Conservation (phyloP, 176 grass and related monocot species). For the Eragrostis curvula region DNA sequence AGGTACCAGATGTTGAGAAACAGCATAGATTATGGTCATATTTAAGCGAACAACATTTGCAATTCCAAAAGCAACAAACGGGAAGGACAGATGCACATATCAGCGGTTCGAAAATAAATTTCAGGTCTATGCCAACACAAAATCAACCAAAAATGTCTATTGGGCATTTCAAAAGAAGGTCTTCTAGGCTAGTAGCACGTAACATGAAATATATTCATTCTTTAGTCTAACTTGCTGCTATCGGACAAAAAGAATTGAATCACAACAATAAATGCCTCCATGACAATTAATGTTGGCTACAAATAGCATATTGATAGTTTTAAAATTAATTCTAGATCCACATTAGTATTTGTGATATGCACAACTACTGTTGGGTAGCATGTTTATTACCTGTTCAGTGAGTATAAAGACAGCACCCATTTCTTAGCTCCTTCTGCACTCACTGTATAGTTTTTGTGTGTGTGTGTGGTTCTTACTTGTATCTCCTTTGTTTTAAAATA, state of each 20-base stretch:
- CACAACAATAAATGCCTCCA: background rate
- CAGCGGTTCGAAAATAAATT: background rate
- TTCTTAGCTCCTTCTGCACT: too few species aligned
- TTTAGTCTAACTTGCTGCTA: too few species aligned
- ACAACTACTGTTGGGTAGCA: background rate
- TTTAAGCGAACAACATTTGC: background rate
- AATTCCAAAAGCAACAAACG: background rate
- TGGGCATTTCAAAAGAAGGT: too few species aligned
- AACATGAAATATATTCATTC: background rate
- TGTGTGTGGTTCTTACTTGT: too few species aligned
- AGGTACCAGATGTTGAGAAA: background rate
- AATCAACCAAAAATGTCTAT: background rate
- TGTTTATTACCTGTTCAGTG: background rate
- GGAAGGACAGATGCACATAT: background rate
- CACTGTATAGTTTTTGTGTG: too few species aligned
- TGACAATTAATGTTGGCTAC: too few species aligned
- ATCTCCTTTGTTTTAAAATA: too few species aligned
- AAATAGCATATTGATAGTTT: background rate
- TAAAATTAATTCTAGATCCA: background rate
- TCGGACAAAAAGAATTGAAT: too few species aligned
- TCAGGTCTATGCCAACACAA: background rate
- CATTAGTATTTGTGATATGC: background rate
- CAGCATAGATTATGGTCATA: background rate
- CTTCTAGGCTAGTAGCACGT: background rate
- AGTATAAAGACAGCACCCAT: slow-evolving; percentile 29